These are phyloP conservation scores for Pyricularia pennisetigena DNA, from an alignment of 2,329 filamentous ascomycete species.

Conservation along the genomic window DNA sequence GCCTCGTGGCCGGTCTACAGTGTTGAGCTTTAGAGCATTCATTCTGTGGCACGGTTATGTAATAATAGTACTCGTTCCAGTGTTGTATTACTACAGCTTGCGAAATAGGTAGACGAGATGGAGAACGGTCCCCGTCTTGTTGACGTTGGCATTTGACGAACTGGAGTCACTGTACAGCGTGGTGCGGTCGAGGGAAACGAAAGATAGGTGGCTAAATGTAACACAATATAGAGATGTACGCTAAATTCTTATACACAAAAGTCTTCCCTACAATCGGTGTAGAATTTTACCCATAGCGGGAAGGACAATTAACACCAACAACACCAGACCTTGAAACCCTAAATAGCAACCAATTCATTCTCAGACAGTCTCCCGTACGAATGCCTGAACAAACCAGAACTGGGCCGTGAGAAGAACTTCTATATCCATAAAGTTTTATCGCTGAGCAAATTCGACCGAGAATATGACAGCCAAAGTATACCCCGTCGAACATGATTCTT, in stretches of 20 bases:
- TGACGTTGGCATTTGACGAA: not conserved
- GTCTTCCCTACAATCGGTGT: not conserved
- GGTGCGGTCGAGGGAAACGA: not conserved
- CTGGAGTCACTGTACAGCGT: not conserved
- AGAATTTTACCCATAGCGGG: not conserved
- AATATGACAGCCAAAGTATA: not conserved
- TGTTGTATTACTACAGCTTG: not conserved
- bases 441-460: not conserved
- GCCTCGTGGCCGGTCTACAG: not conserved
- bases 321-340: not conserved
- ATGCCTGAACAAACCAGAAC: not conserved
- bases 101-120: not conserved
- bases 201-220: not conserved
- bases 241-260: slow-evolving; percentile 1
- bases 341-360: not conserved
- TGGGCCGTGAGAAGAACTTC: not conserved
- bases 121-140: not conserved
- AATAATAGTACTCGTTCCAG: not conserved
- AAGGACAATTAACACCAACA: not conserved
- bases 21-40: not conserved
- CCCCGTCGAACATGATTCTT: not conserved
- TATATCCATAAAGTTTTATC: not conserved
- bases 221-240: slow-evolving; percentile 1
- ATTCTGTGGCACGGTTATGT: not conserved
- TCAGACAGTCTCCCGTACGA: not conserved